Conservation (phyloP, 805 yeast species). For the Hanseniaspora pseudoguilliermondii region DNA sequence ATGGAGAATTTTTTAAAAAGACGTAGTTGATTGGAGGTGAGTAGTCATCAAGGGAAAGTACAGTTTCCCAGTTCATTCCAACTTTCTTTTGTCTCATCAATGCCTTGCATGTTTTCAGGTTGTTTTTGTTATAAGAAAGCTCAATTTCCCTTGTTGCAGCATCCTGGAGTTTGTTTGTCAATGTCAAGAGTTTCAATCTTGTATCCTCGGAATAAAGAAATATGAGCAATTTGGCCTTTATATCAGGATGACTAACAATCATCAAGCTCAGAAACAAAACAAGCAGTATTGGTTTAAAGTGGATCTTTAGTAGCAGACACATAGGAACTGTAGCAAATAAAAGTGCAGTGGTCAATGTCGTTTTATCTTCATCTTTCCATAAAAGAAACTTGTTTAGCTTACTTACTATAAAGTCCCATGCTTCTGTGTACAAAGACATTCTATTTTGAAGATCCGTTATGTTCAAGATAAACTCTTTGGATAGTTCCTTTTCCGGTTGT, state of each 20-base stretch:
- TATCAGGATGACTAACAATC: slow-evolving; percentile 40
- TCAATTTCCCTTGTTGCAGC: not conserved
- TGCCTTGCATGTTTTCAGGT: slow-evolving; percentile 4
- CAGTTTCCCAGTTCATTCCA: slow-evolving; percentile 5
- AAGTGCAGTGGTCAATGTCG: not conserved
- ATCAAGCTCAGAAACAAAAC: slow-evolving; percentile 16
- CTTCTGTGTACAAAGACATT: slow-evolving; percentile 49
- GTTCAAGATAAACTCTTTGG: slow-evolving; percentile 65
- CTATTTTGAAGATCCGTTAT: slow-evolving; percentile 76
- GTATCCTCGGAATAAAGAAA: slow-evolving; percentile 52
- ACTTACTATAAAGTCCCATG: slow-evolving; percentile 39
- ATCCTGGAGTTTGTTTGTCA: slow-evolving; percentile 29
- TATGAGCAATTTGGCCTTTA: slow-evolving; percentile 36
- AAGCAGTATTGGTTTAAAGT: not conserved
- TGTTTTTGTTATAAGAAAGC: not conserved
- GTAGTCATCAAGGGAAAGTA: slow-evolving; percentile 2
- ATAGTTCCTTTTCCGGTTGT: slow-evolving; percentile 64
- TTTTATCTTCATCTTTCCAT: slow-evolving; percentile 4
- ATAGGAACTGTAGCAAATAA: not conserved
- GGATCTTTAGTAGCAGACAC: not conserved
- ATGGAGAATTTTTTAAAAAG: not conserved
- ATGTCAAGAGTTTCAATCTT: slow-evolving; percentile 36
- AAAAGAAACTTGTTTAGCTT: not conserved
- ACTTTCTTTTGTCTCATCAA: slow-evolving; percentile 1
- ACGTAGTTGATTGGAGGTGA: slow-evolving; percentile 7